phyloP scores from a whole-genome alignment of 2,329 filamentous ascomycete species.

The Clarireedia paspali region DNA sequence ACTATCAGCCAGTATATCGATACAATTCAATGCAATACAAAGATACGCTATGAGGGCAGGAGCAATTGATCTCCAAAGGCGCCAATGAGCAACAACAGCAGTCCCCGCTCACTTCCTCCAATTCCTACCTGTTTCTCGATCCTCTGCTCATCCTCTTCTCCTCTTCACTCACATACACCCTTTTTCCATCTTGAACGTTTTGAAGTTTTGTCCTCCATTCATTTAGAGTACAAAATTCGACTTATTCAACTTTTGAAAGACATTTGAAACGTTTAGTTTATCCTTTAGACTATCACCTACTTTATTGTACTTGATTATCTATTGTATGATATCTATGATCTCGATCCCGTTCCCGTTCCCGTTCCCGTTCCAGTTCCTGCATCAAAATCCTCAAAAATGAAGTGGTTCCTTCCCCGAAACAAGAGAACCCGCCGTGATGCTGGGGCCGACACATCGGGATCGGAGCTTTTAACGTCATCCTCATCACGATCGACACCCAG shows the following conservation, averaged over 20 bases:
- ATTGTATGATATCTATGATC: neutral
- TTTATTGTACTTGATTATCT: neutral
- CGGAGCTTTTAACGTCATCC: neutral
- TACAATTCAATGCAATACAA: too few relatives aligned
- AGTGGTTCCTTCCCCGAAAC: neutral
- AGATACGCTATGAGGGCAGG: neutral
- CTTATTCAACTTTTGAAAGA: neutral
- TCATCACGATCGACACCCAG: neutral
- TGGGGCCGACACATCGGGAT: neutral
- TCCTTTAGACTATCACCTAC: neutral
- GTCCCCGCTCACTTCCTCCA: neutral
- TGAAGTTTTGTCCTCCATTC: neutral
- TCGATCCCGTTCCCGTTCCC: neutral
- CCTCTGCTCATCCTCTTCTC: neutral
- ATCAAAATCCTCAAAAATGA: neutral
- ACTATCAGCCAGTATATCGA: too few relatives aligned
- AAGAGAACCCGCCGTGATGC: neutral
- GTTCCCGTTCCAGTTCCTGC: neutral
- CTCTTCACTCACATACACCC: neutral
- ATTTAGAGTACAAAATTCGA: neutral
- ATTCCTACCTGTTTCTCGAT: neutral
- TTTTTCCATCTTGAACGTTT: neutral
- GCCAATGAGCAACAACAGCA: neutral
- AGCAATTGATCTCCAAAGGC: neutral
- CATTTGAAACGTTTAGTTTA: neutral